These are phyloP conservation scores for Cyathus olla DNA, from an alignment of 1,284 basidiomycete genomes.

Conservation along the genomic window DNA sequence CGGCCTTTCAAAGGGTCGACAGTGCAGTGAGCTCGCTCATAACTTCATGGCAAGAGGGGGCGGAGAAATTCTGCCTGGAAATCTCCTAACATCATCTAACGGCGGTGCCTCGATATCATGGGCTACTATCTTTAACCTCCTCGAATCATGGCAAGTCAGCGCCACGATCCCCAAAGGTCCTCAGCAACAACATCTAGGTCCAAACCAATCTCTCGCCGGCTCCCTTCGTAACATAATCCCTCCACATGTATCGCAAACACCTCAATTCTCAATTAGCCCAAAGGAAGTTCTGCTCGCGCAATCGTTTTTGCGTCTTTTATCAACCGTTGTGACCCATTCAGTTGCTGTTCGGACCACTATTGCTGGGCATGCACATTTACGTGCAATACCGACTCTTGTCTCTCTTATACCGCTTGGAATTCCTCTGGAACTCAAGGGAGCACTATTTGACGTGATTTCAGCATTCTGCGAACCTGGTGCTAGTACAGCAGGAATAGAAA, in stretches of 20 bases:
- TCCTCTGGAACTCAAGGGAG: constrained; percentile 93
- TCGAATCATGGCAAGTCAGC: constrained; percentile 56
- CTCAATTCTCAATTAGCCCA: constrained; percentile 68
- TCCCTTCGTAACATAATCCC: constrained; percentile 40
- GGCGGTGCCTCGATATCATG: constrained; percentile 55
- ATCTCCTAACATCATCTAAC: constrained; percentile 51
- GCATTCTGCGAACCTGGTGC: constrained; percentile 88
- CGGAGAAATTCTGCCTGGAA: constrained; percentile 72
- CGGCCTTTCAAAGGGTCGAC: constrained; percentile 87
- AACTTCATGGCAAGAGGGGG: constrained; percentile 84
- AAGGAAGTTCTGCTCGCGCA: constrained; percentile 86
- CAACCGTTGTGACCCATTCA: constrained; percentile 85
- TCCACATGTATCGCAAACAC: constrained; percentile 47
- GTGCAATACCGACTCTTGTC: constrained; percentile 84
- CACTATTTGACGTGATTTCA: constrained; percentile 85
- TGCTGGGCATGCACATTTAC: constrained; percentile 81
- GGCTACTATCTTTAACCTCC: constrained; percentile 53
- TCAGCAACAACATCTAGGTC: constrained; percentile 34
- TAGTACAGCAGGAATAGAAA: constrained; percentile 78
- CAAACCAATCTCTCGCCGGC: constrained; percentile 32
- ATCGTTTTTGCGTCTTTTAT: constrained; percentile 85
- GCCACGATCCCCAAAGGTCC: constrained; percentile 41
- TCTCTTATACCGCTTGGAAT: constrained; percentile 84
- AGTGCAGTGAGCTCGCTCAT: constrained; percentile 87
- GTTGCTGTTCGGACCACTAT: constrained; percentile 85